Evolutionary conservation across 2,329 filamentous ascomycete species (phyloP).

Genomic region (Colletotrichum sp.): DNA sequence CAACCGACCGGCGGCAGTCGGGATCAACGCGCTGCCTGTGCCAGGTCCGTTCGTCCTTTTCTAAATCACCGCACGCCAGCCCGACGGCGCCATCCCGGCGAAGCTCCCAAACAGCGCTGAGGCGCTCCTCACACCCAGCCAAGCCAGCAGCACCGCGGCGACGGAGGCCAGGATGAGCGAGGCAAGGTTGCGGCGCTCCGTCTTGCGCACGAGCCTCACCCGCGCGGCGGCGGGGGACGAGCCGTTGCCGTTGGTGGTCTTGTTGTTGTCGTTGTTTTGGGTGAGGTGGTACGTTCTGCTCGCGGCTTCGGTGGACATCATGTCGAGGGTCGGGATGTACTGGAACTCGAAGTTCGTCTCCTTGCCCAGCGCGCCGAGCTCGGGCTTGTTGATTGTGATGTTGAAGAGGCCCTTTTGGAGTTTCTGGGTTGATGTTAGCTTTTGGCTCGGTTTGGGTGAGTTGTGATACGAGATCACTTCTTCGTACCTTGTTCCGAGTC

Average conservation of each 20-base stretch:
- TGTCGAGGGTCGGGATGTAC: conserved; percentile 60
- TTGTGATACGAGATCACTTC: background rate
- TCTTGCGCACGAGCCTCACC: conserved; percentile 32
- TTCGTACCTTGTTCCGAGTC: conserved; percentile 32
- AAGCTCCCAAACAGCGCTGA: conserved; percentile 4
- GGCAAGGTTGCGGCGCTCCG: conserved; percentile 42
- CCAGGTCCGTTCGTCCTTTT: background rate
- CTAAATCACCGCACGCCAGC: background rate
- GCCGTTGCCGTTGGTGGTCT: conserved; percentile 22
- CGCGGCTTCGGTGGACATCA: conserved; percentile 36
- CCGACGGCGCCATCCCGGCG: background rate
- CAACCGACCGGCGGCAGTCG: background rate
- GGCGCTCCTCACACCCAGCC: conserved; percentile 26
- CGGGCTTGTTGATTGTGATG: conserved; percentile 66
- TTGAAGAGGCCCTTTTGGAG: conserved; percentile 47
- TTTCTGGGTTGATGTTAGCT: conserved; percentile 25
- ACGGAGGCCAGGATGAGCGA: conserved; percentile 45
- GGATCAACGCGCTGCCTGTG: background rate
- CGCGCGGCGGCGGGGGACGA: conserved; percentile 35
- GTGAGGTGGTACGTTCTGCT: background rate
- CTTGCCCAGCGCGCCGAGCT: conserved; percentile 63
- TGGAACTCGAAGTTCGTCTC: conserved; percentile 74
- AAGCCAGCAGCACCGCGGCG: conserved; percentile 28
- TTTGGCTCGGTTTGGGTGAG: background rate
- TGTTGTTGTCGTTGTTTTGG: conserved; percentile 26